A percentile compares a stretch with the other conserved stretches of the same genome.
phyloP scores from a whole-genome alignment of 169 alveolate genomes.

The Miamiensis avidus region DNA sequence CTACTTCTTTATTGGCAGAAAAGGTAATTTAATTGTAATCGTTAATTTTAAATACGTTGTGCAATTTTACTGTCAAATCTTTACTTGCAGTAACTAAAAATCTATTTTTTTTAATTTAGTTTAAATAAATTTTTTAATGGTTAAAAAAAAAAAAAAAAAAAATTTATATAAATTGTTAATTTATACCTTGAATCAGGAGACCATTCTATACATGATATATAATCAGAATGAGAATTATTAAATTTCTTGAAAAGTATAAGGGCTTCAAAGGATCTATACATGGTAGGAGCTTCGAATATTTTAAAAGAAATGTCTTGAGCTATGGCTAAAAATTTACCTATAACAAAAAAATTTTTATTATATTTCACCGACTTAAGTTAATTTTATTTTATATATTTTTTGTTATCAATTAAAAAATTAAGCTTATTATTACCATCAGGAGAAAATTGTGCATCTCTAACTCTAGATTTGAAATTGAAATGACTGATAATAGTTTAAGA shows the following conservation, averaged over 20 bases:
- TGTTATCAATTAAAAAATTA: no score
- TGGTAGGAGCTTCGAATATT: slow-evolving; percentile 25
- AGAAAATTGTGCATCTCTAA: slow-evolving; percentile 19
- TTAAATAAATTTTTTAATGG: no score
- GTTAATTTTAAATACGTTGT: slow-evolving; percentile 65
- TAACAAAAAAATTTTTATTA: no score
- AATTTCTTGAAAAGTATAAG: slow-evolving; percentile 3
- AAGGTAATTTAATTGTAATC: slow-evolving; percentile 78
- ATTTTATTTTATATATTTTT: no score
- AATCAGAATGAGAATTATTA: not conserved
- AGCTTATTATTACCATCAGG: not conserved
- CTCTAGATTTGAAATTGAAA: slow-evolving; percentile 11
- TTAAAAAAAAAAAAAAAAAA: no score
- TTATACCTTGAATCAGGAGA: not conserved
- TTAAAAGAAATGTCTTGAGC: slow-evolving; percentile 9
- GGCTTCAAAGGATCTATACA: slow-evolving; percentile 15
- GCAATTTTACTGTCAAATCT: slow-evolving; percentile 76
- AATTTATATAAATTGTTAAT: no score
- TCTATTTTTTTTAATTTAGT: slow-evolving; percentile 27
- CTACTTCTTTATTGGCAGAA: slow-evolving; percentile 77
- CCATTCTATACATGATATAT: not conserved
- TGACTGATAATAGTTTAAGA: slow-evolving; percentile 6
- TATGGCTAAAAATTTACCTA: slow-evolving; percentile 12
- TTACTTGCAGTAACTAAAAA: slow-evolving; percentile 78
- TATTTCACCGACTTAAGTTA: no score